Percentiles rank a stretch among this genome's conserved stretches.
Conservation (phyloP, 192 early-diverging fungal species). For the Rhizoclosmatium sp. region DNA sequence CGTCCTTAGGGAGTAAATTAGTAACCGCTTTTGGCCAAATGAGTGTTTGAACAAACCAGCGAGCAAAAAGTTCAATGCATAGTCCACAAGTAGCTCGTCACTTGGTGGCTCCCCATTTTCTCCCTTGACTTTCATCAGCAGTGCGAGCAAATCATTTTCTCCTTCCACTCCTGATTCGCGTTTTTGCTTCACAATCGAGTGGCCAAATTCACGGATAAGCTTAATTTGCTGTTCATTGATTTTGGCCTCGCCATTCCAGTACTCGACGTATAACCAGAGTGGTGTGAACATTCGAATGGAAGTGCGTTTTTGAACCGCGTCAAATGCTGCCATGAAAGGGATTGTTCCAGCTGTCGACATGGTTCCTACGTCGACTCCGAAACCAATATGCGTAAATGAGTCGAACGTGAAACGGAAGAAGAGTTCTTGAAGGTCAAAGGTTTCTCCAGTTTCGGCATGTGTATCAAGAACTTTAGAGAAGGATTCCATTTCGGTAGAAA, state of each 20-base stretch:
- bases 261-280: conserved; percentile 10
- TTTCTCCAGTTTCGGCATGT: background rate
- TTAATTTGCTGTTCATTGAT: conserved; percentile 22
- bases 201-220: conserved; percentile 39
- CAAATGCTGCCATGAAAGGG: conserved; percentile 47
- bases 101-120: conserved; percentile 30
- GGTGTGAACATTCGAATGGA: conserved; percentile 36
- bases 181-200: conserved; percentile 27
- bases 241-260: background rate
- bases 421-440: conserved; percentile 47
- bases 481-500: conserved; percentile 39
- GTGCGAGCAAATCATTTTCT: conserved; percentile 43
- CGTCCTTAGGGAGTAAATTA: conserved; percentile 32
- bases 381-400: conserved; percentile 47
- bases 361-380: conserved; percentile 32
- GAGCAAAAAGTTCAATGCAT: conserved; percentile 38
- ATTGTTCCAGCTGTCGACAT: background rate
- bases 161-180: background rate
- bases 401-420: conserved; percentile 56
- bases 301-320: conserved; percentile 32
- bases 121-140: conserved; percentile 43
- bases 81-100: conserved; percentile 46
- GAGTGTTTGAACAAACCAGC: conserved; percentile 10
- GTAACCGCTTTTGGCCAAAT: background rate
- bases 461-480: conserved; percentile 32